Evolutionary conservation across 1,139 yeast genomes (phyloP).

Genomic region (Ogataea hybrid): DNA sequence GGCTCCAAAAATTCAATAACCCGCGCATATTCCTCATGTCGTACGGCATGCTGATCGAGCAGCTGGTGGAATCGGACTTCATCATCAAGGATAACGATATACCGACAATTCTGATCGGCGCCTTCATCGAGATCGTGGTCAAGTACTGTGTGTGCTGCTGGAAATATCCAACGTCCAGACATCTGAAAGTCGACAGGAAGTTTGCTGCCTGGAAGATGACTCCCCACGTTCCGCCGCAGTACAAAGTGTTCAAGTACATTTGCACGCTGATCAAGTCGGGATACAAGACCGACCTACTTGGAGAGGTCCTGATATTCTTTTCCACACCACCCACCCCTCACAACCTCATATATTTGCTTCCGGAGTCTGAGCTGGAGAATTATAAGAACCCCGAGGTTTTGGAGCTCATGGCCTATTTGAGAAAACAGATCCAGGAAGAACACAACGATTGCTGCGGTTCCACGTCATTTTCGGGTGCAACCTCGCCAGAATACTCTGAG

Average conservation of each 20-base stretch:
- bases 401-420: slow-evolving; percentile 19
- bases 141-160: slow-evolving; percentile 42
- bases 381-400: slow-evolving; percentile 11
- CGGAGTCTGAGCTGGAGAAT: slow-evolving; percentile 14
- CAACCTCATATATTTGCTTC: slow-evolving; percentile 17
- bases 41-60: slow-evolving; percentile 38
- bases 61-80: slow-evolving; percentile 35
- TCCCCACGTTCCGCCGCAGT: slow-evolving; percentile 23
- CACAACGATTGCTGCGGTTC: slow-evolving; percentile 23
- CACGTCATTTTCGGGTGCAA: too few species aligned
- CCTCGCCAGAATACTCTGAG: too few species aligned
- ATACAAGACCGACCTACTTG: slow-evolving; percentile 19
- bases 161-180: slow-evolving; percentile 25
- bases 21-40: too few species aligned
- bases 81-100: slow-evolving; percentile 26
- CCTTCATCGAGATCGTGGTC: slow-evolving; percentile 35
- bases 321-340: slow-evolving; percentile 27
- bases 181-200: slow-evolving; percentile 13
- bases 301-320: slow-evolving; percentile 26
- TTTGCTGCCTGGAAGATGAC: slow-evolving; percentile 21
- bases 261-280: slow-evolving; percentile 22
- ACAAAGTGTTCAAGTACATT: slow-evolving; percentile 21
- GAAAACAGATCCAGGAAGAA: slow-evolving; percentile 19
- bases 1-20: too few species aligned
- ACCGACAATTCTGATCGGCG: slow-evolving; percentile 23